phyloP scores from a whole-genome alignment of 257 asterid species.

The Nicotiana obtusifolia region DNA sequence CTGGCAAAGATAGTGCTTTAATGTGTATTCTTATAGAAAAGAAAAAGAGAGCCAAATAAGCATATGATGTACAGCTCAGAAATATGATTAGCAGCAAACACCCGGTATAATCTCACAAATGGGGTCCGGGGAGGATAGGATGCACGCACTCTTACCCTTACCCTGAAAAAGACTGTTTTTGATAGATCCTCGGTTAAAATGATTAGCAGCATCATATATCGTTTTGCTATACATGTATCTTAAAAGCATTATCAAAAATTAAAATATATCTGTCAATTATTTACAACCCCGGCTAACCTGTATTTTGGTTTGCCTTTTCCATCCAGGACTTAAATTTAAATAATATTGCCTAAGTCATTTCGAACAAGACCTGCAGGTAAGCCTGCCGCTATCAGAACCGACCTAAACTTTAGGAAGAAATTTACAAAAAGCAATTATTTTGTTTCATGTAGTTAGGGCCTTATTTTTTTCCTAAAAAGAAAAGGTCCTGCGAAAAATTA shows the following conservation, averaged over 20 bases:
- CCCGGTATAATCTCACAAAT: too few relatives aligned
- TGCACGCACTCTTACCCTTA: too few relatives aligned
- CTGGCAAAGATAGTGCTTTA: neutral
- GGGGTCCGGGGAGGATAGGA: too few relatives aligned
- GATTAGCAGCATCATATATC: neutral
- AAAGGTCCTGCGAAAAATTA: neutral
- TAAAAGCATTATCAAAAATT: neutral
- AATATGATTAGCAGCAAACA: neutral
- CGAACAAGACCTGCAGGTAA: neutral
- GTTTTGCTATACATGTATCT: neutral
- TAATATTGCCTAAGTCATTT: too few relatives aligned
- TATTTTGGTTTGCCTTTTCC: neutral
- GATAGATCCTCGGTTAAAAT: too few relatives aligned
- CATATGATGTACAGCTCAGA: neutral
- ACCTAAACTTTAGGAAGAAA: too few relatives aligned
- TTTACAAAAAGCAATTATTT: neutral
- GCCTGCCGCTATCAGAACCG: too few relatives aligned
- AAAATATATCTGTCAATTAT: neutral
- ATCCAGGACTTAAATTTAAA: neutral
- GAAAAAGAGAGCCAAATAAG: neutral
- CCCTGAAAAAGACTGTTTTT: too few relatives aligned
- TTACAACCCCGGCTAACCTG: neutral
- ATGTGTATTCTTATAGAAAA: neutral
- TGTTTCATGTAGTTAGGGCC: neutral
- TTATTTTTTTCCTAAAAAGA: neutral